phyloP scores from a whole-genome alignment of 768 basidiomycete genomes.

The Lentinula sp. region DNA sequence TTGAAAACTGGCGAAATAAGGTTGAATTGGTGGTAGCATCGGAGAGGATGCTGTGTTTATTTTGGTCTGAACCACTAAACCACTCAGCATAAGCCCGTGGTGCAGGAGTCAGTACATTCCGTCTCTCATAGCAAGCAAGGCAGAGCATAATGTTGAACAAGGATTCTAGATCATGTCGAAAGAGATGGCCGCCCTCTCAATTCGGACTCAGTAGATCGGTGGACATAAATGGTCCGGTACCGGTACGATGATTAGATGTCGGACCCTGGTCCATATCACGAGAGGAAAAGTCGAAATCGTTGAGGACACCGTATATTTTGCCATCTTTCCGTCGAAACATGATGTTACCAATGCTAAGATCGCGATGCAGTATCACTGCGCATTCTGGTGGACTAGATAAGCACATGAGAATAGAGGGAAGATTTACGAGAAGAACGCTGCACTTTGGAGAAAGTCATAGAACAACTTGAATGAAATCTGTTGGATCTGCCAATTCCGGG shows the following conservation, averaged over 20 bases:
- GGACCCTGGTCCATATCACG: not conserved
- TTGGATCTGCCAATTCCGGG: not conserved
- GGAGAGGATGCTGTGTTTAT: not conserved
- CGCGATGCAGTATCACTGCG: conserved; percentile 10
- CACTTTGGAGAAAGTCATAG: conserved; percentile 1
- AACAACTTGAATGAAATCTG: not conserved
- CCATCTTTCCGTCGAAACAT: conserved; percentile 11
- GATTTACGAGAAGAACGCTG: not conserved
- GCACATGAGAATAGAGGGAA: not conserved
- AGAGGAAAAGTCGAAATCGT: conserved; percentile 9
- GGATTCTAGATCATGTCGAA: conserved; percentile 8
- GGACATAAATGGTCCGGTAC: not conserved
- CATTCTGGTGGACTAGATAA: conserved; percentile 6
- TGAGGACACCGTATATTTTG: conserved; percentile 9
- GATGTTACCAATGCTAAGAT: conserved; percentile 11
- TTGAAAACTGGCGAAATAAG: not conserved
- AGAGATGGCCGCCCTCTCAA: not conserved
- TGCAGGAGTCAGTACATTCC: no score
- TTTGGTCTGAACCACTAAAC: no score
- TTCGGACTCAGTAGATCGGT: not conserved
- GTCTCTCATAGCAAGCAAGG: no score
- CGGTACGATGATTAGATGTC: not conserved
- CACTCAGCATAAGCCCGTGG: no score
- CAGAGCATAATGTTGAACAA: conserved; percentile 1
- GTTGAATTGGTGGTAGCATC: not conserved